Conservation (phyloP, 768 basidiomycete genomes). For the Kwoniella botswanensis region DNA sequence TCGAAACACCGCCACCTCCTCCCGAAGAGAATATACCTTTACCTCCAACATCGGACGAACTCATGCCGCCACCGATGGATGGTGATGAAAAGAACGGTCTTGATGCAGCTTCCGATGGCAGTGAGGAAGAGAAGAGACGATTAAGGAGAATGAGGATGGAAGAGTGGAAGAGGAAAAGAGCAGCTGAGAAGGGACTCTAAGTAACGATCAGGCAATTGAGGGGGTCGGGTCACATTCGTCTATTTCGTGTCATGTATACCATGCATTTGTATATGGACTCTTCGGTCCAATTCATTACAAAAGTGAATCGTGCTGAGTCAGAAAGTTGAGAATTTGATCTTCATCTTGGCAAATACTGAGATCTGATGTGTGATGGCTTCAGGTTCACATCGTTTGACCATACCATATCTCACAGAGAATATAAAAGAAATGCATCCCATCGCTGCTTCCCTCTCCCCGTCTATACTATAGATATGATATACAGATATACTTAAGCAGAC, state of each 20-base stretch:
- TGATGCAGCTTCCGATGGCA: background rate
- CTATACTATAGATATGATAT: background rate
- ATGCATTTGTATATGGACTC: background rate
- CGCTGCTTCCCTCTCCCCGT: background rate
- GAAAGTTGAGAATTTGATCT: background rate
- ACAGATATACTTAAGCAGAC: slow-evolving; percentile 16
- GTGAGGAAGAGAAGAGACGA: slow-evolving; percentile 25
- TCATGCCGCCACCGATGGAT: background rate
- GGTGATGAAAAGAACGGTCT: background rate
- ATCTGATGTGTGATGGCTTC: too few species aligned
- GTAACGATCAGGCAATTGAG: too few species aligned
- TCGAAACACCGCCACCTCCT: slow-evolving; percentile 7
- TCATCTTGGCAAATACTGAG: background rate
- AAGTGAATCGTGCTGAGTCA: too few species aligned
- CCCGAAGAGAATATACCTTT: background rate
- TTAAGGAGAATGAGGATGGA: slow-evolving; percentile 19
- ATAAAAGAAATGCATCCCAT: slow-evolving; percentile 5
- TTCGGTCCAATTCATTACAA: too few species aligned
- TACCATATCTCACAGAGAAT: background rate
- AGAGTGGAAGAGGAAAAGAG: slow-evolving; percentile 27
- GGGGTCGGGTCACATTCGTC: too few species aligned
- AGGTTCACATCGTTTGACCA: too few species aligned
- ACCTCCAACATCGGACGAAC: background rate
- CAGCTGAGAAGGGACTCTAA: background rate
- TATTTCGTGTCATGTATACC: background rate